These are phyloP conservation scores for Zygosaccharomyces kombuchaensis DNA, from an alignment of 805 yeast species.

Conservation along the genomic window DNA sequence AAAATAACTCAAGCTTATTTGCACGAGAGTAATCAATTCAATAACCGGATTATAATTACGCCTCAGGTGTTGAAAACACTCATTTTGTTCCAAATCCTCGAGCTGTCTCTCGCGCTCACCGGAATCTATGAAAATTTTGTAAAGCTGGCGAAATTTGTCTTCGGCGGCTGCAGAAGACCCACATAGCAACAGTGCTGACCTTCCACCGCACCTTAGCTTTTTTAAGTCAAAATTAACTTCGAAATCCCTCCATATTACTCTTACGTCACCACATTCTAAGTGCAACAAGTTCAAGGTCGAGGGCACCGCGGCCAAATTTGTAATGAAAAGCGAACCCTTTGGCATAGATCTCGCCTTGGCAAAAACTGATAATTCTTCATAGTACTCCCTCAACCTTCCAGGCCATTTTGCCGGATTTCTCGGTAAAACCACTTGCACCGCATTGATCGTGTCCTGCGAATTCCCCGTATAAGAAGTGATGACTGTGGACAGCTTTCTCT, in stretches of 20 bases:
- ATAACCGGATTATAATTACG: slow-evolving; percentile 52
- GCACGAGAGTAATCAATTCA: slow-evolving; percentile 71
- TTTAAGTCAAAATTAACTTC: slow-evolving; percentile 72
- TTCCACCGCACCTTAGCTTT: slow-evolving; percentile 76
- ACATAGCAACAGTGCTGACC: slow-evolving; percentile 71
- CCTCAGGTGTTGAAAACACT: slow-evolving; percentile 1
- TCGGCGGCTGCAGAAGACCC: slow-evolving; percentile 71
- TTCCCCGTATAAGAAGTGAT: slow-evolving; percentile 88
- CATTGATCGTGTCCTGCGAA: slow-evolving; percentile 55
- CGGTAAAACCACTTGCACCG: slow-evolving; percentile 53
- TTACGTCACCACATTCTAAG: slow-evolving; percentile 55
- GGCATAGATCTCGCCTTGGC: slow-evolving; percentile 64
- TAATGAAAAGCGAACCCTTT: slow-evolving; percentile 64
- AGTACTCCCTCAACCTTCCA: slow-evolving; percentile 48
- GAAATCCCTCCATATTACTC: slow-evolving; percentile 52
- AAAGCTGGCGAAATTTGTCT: slow-evolving; percentile 76
- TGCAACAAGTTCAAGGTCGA: slow-evolving; percentile 68
- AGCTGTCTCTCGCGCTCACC: slow-evolving; percentile 7
- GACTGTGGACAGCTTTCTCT: slow-evolving; percentile 59
- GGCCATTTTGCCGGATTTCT: slow-evolving; percentile 34
- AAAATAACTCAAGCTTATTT: slow-evolving; percentile 73
- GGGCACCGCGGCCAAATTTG: slow-evolving; percentile 78
- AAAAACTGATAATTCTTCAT: slow-evolving; percentile 60
- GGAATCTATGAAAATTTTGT: slow-evolving; percentile 44
- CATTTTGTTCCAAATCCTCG: slow-evolving; percentile 10